Percentiles rank a stretch among this genome's conserved stretches.
These are phyloP conservation scores for Botryotinia narcissicola DNA, from an alignment of 2,329 filamentous ascomycete genomes.

Conservation along the genomic window DNA sequence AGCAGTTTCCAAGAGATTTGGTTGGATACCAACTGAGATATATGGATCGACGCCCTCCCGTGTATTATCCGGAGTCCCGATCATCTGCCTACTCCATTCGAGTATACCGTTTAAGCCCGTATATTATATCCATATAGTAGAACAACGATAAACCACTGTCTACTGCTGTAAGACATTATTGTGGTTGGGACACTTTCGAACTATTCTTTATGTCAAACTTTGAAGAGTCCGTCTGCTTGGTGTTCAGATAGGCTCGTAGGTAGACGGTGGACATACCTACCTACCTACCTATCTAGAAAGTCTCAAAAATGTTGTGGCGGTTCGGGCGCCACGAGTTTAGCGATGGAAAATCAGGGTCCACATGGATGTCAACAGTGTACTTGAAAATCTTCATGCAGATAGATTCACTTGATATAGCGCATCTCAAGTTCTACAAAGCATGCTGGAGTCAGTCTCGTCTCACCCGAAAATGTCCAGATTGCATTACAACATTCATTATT, in stretches of 20 bases:
- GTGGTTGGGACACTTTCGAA: not conserved
- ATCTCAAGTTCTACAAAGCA: slow-evolving; percentile 1
- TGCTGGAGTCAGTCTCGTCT: not conserved
- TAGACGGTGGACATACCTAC: too few relatives aligned
- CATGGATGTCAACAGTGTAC: not conserved
- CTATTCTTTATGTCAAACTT: too few relatives aligned
- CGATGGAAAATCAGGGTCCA: not conserved
- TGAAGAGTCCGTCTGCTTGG: too few relatives aligned
- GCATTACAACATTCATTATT: not conserved
- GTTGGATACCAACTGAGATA: slow-evolving; percentile 5
- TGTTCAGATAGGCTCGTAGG: too few relatives aligned
- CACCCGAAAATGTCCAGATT: not conserved
- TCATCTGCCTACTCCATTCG: not conserved
- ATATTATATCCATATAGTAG: not conserved
- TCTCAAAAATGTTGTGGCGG: not conserved
- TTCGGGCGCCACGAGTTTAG: slow-evolving; percentile 7
- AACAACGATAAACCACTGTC: not conserved
- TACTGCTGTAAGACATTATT: not conserved
- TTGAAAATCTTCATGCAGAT: not conserved
- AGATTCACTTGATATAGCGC: not conserved
- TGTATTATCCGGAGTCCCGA: not conserved
- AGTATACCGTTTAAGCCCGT: not conserved
- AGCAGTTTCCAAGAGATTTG: not conserved
- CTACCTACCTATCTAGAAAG: not conserved
- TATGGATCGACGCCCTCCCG: not conserved